Evolutionary conservation across 2,329 filamentous ascomycete species (phyloP), one percentile per base, ranked within the genome.

Genomic region (Neopestalotiopsis sp.): DNA sequence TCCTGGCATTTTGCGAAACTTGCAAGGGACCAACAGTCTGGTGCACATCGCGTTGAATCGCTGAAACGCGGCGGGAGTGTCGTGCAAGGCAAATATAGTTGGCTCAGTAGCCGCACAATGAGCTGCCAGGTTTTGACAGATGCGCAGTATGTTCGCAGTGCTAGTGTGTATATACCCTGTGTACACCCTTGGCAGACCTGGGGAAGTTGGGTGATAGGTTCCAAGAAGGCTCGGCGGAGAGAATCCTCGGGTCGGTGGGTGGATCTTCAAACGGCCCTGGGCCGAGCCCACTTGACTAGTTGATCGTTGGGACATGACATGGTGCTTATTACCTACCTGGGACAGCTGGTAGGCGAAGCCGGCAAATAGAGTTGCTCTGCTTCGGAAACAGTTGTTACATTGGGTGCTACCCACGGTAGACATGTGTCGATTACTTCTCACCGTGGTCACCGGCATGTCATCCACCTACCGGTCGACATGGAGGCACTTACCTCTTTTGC

Each of bases 1-100:
- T 62, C 59, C 59, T 38, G 30, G 59, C 59, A 62, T 17, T 17
- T 38, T 62, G 59, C 59, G 59, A 62, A 62, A 62, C 59, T 40
- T 30, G 32, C 59, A 62, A 34, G 59, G 59, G 34, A 38, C 30
- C 32, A 53, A 53, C 45, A 30, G 28, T 62, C 59, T 40, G 59
- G 28, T 24, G 28, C 59, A 34, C 59, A 62, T 62, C 32, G 59
- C 59, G 14, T 62, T 62, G n/a, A 38, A 40, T 38, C 28, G n/a
- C 14, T 62, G 59, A 62, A 40, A 62, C 59, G 59, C 32, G 30
- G 59, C 34, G 30, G 59, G 32, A 62, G 14, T 9, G 28, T 34
- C n/a, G 34, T 20, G 59, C 59, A 62, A 40, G 59, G n/a, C 59
- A 34, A 17, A 20, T 53, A 20, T 53, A 53, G 34, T 20, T 53